Evolutionary conservation across 805 yeast genomes (phyloP), one percentile per base, ranked within the genome.

Genomic region (Ogataea trehalophila): DNA sequence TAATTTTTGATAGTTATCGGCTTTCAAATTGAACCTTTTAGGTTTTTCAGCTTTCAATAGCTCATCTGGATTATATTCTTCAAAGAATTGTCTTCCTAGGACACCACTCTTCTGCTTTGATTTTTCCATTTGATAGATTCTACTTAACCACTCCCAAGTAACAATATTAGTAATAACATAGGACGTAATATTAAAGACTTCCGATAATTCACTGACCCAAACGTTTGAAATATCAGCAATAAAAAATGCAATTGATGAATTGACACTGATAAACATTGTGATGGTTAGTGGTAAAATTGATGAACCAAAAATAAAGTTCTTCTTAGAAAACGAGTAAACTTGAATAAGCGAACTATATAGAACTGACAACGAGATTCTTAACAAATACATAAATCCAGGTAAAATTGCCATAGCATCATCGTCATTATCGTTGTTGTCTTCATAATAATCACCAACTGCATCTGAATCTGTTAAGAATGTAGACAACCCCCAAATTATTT

Each of bases 91-190:
- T 50, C 95, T 69, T 1, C 96, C 96, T 37, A 88, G 62, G 5
- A 87, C 77, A 7, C 92, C 87, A 49, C 81, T 83, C 39, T 80
- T 79, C 56, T 86, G 91, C 45, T 76, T 74, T 15, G 68, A 69
- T 52, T 79, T 77, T 66, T 80, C 81, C 37, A 83, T 63, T 13
- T 75, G 70, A 43, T 76, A 75, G 46, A 83, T 73, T 52, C 85
- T 72, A 58, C 85, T 86, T 51, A 85, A 75, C 92, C 95, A 88
- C 63, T 87, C 95, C 94, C 95, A 86, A 0, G 87, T 87, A 11
- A 84, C 74, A 6, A 85, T 85, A 31, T 87, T 85, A 34, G 87
- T 77, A 18, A 84, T 71, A 8, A 85, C 77, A 60, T 83, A 84
- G n/a, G 84, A 77, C 1, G 86, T 82, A 17, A 87, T 77, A 39